Evolutionary conservation across 192 early-diverging fungal species (phyloP).

Genomic region (Linnemannia hyalina): DNA sequence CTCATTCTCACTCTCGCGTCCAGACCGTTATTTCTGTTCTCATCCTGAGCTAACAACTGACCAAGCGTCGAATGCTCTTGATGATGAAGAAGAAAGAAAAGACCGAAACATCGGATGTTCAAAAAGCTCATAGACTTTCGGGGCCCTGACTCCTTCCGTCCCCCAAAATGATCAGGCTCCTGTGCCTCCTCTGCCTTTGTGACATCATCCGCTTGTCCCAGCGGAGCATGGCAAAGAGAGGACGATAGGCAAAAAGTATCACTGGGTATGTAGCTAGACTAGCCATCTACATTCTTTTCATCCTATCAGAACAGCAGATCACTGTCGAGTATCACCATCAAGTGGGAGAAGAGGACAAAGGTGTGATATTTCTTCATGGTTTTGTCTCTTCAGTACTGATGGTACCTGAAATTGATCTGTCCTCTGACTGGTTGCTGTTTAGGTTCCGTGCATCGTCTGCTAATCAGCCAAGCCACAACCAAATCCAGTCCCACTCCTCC

Average conservation of each 20-base stretch:
- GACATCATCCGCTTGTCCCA: background rate
- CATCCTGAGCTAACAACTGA: background rate
- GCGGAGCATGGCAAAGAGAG: background rate
- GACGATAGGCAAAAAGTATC: background rate
- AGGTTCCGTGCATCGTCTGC: background rate
- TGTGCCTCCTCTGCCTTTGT: background rate
- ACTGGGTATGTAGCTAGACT: background rate
- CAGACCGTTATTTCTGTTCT: background rate
- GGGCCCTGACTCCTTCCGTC: background rate
- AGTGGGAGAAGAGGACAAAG: background rate
- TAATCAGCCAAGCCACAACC: slow-evolving; percentile 2
- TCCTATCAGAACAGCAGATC: too few relatives aligned
- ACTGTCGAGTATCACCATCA: background rate
- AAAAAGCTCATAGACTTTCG: background rate
- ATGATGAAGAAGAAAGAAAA: background rate
- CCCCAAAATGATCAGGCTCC: background rate
- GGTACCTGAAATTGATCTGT: background rate
- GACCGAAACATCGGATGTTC: background rate
- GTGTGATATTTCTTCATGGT: too few relatives aligned
- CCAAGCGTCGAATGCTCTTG: background rate
- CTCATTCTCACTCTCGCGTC: background rate
- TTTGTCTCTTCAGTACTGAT: background rate
- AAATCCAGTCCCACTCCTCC: background rate
- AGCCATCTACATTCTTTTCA: background rate
- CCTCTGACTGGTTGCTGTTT: background rate